Base-by-base conservation (phyloP, 768 basidiomycete genomes). In the Leccinum sublutescens region DNA sequence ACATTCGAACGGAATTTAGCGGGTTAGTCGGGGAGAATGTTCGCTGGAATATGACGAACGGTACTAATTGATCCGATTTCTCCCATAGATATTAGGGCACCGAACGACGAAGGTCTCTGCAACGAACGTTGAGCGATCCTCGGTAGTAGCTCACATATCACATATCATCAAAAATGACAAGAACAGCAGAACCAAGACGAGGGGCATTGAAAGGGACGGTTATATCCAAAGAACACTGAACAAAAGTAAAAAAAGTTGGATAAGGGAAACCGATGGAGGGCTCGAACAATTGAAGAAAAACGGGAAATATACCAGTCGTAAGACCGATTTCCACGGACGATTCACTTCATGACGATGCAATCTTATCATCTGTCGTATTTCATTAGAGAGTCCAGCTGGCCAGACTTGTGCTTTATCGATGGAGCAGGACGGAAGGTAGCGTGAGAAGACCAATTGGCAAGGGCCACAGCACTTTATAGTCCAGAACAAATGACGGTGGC, bases 381-480 rank as follows among this genome's bases (percentile, higher is more conserved):
- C 27, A 65, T 68, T 57, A 61, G 21, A 36, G 48, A 49, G 17
- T 56, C 54, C 27, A 50, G 59, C 50, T 49, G 56, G 63, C 54
- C 51, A 60, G 45, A 53, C 51, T 52, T 11, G 58, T n/a, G 33
- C 25, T 49, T 56, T 58, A n/a, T 52, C 10, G 62, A 59, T 51
- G 63, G 49, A 61, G 56, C 27, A 56, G 61, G 49, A 64, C 47
- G 43, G 34, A 57, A 29, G 47, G 58, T 19, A 56, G 59, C 63
- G 67, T 68, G 67, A 62, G 67, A 68, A 64, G 60, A 33, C 56
- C 5, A 6, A 4, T 49, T 19, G 43, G 33, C 11, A 12, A 58
- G 21, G 36, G 25, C 31, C 33, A 55, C 52, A 52, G 52, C 65
- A 60, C 54, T 64, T 49, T 61, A 67, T 67, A 66, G 33, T 34